Evolutionary conservation across 1,284 basidiomycete species (phyloP).

Genomic region (Marasmius fiardii): DNA sequence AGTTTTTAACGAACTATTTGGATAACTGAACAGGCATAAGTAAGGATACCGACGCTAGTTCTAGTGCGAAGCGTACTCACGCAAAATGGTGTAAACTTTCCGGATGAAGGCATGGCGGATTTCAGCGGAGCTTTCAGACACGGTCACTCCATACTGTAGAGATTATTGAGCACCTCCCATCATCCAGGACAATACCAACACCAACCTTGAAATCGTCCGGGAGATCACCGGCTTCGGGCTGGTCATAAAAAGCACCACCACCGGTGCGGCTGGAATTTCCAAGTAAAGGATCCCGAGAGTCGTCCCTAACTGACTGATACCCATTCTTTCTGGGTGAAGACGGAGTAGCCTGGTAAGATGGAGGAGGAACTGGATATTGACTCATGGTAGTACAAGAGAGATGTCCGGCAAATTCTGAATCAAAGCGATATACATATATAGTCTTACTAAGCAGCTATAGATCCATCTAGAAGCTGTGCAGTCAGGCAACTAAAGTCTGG

Average conservation of each 20-base stretch:
- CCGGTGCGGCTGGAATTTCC: conserved; percentile 42
- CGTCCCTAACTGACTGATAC: conserved; percentile 31
- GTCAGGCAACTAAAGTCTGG: too few species aligned
- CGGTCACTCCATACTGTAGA: conserved; percentile 65
- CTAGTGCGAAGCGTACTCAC: conserved; percentile 39
- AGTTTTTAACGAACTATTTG: conserved; percentile 15
- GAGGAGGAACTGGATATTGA: conserved; percentile 52
- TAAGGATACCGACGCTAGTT: conserved; percentile 1
- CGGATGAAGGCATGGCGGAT: conserved; percentile 74
- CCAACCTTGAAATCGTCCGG: conserved; percentile 83
- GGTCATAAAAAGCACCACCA: conserved; percentile 57
- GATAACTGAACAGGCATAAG: conserved; percentile 42
- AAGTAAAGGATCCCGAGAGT: conserved; percentile 44
- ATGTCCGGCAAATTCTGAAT: too few species aligned
- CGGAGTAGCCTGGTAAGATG: conserved; percentile 42
- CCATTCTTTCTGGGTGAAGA: conserved; percentile 18
- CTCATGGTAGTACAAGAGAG: conserved; percentile 31
- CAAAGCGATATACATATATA: too few species aligned
- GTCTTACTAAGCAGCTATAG: too few species aligned
- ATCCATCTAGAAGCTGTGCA: too few species aligned
- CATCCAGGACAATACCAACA: conserved; percentile 5
- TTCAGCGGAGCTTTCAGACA: conserved; percentile 68
- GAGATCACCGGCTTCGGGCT: conserved; percentile 65
- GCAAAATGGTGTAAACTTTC: conserved; percentile 79
- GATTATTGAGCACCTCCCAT: too few species aligned